phyloP scores from a whole-genome alignment of 371 early-diverging fungal genomes.

The Thermomucor indicae-seudaticae region DNA sequence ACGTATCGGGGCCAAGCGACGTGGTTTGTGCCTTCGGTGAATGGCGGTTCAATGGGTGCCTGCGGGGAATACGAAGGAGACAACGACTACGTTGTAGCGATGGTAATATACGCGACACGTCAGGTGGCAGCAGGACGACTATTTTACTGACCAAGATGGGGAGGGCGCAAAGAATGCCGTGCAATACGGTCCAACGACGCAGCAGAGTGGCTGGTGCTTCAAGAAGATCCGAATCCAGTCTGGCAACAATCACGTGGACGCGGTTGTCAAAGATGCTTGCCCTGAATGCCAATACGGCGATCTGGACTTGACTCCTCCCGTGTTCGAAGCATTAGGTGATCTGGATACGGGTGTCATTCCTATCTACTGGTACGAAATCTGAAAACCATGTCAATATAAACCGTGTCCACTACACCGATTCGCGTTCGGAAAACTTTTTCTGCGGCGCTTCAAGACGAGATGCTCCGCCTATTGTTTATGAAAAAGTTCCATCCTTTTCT shows the following conservation, averaged over 20 bases:
- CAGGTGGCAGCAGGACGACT: neutral
- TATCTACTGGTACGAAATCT: slow-evolving; percentile 21
- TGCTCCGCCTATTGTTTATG: no score
- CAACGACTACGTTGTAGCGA: slow-evolving; percentile 20
- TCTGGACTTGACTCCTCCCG: slow-evolving; percentile 18
- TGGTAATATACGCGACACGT: slow-evolving; percentile 6
- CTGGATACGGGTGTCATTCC: slow-evolving; percentile 16
- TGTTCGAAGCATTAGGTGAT: slow-evolving; percentile 15
- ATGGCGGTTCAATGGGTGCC: slow-evolving; percentile 23
- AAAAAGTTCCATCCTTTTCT: no score
- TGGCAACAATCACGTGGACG: slow-evolving; percentile 15
- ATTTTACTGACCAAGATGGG: neutral
- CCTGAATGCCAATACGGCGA: slow-evolving; percentile 24
- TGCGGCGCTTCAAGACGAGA: neutral
- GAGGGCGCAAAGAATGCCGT: slow-evolving; percentile 6
- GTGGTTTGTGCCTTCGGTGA: slow-evolving; percentile 23
- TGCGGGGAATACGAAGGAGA: slow-evolving; percentile 23
- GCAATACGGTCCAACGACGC: slow-evolving; percentile 18
- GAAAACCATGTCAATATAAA: neutral
- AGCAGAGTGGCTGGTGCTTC: slow-evolving; percentile 22
- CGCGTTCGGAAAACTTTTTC: no score
- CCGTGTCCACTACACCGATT: neutral
- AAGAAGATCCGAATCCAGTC: slow-evolving; percentile 19
- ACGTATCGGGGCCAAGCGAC: slow-evolving; percentile 18
- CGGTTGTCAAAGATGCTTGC: slow-evolving; percentile 27